Evolutionary conservation across 2,329 filamentous ascomycete genomes (phyloP), one percentile per base, ranked within the genome.

Genomic region (Apiospora rasikravindrae): DNA sequence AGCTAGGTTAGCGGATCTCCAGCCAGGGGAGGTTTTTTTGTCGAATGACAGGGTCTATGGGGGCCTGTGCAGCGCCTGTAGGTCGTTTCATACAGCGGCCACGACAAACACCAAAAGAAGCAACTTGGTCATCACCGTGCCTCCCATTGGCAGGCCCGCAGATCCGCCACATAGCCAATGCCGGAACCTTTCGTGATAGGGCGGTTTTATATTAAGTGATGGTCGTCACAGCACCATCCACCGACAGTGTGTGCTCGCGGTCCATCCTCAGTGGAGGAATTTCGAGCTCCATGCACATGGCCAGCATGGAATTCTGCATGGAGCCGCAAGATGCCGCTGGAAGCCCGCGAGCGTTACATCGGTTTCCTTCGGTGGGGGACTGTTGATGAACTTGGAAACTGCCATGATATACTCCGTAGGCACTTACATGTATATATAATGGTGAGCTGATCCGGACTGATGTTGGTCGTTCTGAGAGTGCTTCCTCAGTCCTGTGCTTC

Each of bases 1-100:
- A 22, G 29, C 29, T 61, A 33, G 26, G 29, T 16, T 61, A 33
- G 26, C 29, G 26, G 53, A 61, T 37, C 53, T 61, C 16, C 22
- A n/a, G 45, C 45, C 53, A 61, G 53, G 26, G 53, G 51, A 29
- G 29, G 33, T 5, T 6, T 37, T 37, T 33, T 22, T 37, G 19
- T 29, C 53, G 26, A 61, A 61, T 37, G 53, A 22, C 53, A 37
- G 29, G 51, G 14, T 26, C 33, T 26, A 26, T 10, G 51, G 8
- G 53, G 53, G 57, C 57, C n/a, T 37, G 57, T 64, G 57, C 57
- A 61, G 53, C 53, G 53, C 29, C 37, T 61, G 53, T 37, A 61
- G 29, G 53, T 37, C 53, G 53, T 61, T 16, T n/a, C 53, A 37
- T 37, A 29, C 45, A 49, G 45, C 45, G 29, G 29, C 29, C 29